These are phyloP conservation scores for Penicillium diatomitis DNA, from an alignment of 495 filamentous ascomycete genomes.

Conservation along the genomic window DNA sequence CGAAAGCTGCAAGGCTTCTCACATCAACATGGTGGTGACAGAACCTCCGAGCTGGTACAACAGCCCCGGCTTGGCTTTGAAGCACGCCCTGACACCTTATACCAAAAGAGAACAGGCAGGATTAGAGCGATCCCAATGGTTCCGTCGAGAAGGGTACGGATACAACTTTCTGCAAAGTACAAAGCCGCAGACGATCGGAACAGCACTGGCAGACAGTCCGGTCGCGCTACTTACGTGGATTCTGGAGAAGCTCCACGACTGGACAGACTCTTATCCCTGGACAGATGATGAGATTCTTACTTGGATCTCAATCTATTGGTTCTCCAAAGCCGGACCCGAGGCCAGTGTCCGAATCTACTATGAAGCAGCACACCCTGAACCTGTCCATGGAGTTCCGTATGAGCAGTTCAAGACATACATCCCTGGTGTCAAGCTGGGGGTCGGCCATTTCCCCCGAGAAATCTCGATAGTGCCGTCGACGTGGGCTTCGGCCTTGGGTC, in stretches of 20 bases:
- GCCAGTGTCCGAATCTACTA: slow-evolving; percentile 54
- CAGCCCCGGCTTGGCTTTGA: slow-evolving; percentile 15
- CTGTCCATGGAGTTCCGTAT: slow-evolving; percentile 5
- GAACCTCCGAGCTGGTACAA: slow-evolving; percentile 9
- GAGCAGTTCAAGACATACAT: slow-evolving; percentile 7
- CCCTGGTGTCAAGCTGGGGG: slow-evolving; percentile 42
- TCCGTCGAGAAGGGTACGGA: slow-evolving; percentile 41
- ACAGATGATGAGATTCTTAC: slow-evolving; percentile 58
- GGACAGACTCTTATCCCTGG: slow-evolving; percentile 60
- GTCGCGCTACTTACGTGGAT: slow-evolving; percentile 57
- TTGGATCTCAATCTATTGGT: slow-evolving; percentile 56
- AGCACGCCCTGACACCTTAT: slow-evolving; percentile 16
- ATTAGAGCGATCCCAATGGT: slow-evolving; percentile 41
- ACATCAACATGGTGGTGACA: slow-evolving; percentile 53
- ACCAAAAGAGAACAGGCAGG: slow-evolving; percentile 29
- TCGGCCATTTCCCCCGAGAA: slow-evolving; percentile 45
- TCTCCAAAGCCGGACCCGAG: slow-evolving; percentile 46
- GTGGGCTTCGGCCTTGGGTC: slow-evolving; percentile 44
- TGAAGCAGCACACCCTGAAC: slow-evolving; percentile 30
- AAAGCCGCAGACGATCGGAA: slow-evolving; percentile 55
- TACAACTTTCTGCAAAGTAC: slow-evolving; percentile 49
- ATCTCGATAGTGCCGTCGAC: slow-evolving; percentile 36
- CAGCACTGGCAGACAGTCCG: slow-evolving; percentile 49
- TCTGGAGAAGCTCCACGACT: slow-evolving; percentile 60
- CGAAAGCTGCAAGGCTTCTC: slow-evolving; percentile 47